A percentile compares a stretch with the other conserved stretches of the same genome.
Conservation (phyloP, 768 basidiomycete genomes). For the Solioccasus polychromus region DNA sequence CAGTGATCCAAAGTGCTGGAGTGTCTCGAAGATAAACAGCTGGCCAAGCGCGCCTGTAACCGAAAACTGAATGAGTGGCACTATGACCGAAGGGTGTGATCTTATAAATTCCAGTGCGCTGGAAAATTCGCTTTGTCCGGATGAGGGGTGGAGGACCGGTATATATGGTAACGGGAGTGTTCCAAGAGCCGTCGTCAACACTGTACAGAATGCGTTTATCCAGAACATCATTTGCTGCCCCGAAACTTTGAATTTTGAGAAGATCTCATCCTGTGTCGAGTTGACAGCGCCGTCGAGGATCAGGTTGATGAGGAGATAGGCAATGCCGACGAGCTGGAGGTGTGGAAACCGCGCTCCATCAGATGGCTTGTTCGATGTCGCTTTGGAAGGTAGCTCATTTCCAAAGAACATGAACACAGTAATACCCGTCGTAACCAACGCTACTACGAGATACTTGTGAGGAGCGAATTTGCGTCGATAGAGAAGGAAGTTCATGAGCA, state of each 20-base stretch:
- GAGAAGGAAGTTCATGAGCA: conserved; percentile 94
- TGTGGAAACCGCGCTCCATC: conserved; percentile 37
- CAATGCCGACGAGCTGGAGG: conserved; percentile 66
- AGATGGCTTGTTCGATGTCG: conserved; percentile 32
- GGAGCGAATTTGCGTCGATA: conserved; percentile 91
- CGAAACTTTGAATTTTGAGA: conserved; percentile 65
- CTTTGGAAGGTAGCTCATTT: conserved; percentile 44
- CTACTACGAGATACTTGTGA: conserved; percentile 94
- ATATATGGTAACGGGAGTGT: conserved; percentile 77
- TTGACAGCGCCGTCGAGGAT: conserved; percentile 91
- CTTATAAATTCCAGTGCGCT: conserved; percentile 71
- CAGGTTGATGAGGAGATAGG: conserved; percentile 82
- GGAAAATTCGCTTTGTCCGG: conserved; percentile 57
- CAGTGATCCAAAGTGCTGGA: conserved; percentile 87
- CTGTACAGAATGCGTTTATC: conserved; percentile 87
- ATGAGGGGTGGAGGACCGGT: conserved; percentile 74
- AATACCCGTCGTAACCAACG: conserved; percentile 89
- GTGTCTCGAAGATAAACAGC: conserved; percentile 95
- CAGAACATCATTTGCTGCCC: conserved; percentile 99
- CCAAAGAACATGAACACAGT: conserved; percentile 93
- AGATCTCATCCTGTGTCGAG: conserved; percentile 97
- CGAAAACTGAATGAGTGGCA: conserved; percentile 80
- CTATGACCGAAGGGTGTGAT: conserved; percentile 69
- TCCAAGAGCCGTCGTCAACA: conserved; percentile 65
- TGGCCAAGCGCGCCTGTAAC: conserved; percentile 92